A percentile compares a stretch with the other conserved stretches of the same genome.
phyloP scores from a whole-genome alignment of 345 rosid genomes.

The Ailanthus altissimus region DNA sequence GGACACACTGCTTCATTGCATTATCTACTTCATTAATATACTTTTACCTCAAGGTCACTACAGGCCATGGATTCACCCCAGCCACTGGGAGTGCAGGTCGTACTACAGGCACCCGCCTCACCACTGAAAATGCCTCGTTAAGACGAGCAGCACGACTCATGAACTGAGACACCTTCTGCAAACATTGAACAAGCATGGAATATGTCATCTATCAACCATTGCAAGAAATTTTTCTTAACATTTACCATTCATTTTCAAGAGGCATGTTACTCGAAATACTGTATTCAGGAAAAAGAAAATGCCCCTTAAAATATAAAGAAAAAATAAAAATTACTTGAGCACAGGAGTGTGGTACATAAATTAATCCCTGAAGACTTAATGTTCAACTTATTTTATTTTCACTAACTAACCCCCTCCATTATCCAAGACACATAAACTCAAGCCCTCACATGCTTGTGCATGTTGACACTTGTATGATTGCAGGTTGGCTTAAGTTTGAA shows the following conservation, averaged over 20 bases:
- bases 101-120: conserved; percentile 72
- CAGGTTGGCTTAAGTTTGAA: background rate
- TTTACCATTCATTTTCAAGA: background rate
- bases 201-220: background rate
- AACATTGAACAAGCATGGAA: background rate
- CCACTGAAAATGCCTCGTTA: conserved; percentile 85
- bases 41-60: conserved; percentile 66
- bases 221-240: background rate
- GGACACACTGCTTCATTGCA: conserved; percentile 18
- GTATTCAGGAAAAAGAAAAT: background rate
- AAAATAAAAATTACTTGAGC: background rate
- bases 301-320: background rate
- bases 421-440: no score
- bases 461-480: no score
- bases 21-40: background rate
- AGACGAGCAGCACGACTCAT: conserved; percentile 73
- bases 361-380: no score
- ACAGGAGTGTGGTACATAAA: background rate
- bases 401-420: no score
- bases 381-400: no score
- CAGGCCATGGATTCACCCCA: conserved; percentile 78
- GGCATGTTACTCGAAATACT: background rate
- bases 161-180: conserved; percentile 77
- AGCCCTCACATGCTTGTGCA: no score
- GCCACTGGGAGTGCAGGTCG: conserved; percentile 70